Evolutionary conservation across 139 green algal species (phyloP).

Genomic region (Ettlia oleoabundans): DNA sequence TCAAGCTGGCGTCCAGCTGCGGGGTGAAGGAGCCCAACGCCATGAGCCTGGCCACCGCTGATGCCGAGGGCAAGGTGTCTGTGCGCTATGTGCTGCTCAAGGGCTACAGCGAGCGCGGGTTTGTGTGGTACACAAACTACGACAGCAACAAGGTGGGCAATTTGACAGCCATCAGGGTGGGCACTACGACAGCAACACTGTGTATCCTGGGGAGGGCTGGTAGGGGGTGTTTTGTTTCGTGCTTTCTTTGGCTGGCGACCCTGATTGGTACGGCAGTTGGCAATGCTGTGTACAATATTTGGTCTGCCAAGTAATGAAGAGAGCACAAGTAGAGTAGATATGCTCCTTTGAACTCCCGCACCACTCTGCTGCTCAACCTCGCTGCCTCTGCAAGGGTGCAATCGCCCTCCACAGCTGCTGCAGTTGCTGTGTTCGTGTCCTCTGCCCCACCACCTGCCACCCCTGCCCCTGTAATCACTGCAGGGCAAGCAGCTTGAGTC

Average conservation of each 20-base stretch:
- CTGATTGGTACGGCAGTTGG: no score
- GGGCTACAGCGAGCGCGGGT: conserved; percentile 76
- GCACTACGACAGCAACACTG: neutral
- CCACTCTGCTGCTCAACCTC: no score
- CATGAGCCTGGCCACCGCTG: conserved; percentile 74
- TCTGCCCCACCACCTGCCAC: neutral
- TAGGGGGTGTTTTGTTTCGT: no score
- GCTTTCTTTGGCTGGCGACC: no score
- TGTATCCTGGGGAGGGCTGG: no score
- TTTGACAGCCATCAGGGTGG: no score
- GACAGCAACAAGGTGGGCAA: conserved; percentile 63
- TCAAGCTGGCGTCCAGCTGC: conserved; percentile 46
- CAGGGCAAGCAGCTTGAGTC: conserved; percentile 71
- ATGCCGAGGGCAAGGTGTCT: conserved; percentile 51
- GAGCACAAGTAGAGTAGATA: no score
- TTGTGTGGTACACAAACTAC: conserved; percentile 96
- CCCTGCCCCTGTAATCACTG: neutral
- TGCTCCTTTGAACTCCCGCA: no score
- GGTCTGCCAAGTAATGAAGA: no score
- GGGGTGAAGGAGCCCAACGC: conserved; percentile 81
- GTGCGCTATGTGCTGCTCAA: conserved; percentile 62
- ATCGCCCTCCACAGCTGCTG: no score
- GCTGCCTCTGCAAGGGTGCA: no score
- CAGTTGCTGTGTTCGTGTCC: neutral
- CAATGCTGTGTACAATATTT: no score